phyloP scores from a whole-genome alignment of 202 grass and related monocot genomes.

The Saccharum hybrid region DNA sequence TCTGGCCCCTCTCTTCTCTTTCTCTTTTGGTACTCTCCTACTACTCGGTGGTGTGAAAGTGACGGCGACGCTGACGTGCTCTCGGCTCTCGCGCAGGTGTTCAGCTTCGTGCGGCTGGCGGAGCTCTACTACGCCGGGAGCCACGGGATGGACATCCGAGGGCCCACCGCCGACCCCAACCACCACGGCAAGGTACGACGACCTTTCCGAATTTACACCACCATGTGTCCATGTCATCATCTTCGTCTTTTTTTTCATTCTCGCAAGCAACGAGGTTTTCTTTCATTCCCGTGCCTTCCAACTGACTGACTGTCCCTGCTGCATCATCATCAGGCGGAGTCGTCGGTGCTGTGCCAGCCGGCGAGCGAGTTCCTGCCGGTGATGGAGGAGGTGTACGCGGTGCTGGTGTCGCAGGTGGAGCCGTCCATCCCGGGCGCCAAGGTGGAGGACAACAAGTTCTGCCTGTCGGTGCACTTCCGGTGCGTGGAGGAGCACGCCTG shows the following conservation, averaged over 20 bases:
- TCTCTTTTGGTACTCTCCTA: not conserved
- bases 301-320: no score
- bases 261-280: no score
- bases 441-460: conserved; percentile 93
- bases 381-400: conserved; percentile 62
- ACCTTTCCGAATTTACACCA: not conserved
- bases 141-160: conserved; percentile 94
- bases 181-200: conserved; percentile 44
- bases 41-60: not conserved
- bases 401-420: conserved; percentile 46
- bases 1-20: not conserved
- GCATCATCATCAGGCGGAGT: no score
- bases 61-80: not conserved
- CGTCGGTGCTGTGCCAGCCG: conserved; percentile 76
- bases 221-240: not conserved
- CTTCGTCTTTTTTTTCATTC: not conserved
- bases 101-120: conserved; percentile 61
- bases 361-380: conserved; percentile 81
- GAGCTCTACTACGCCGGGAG: conserved; percentile 93
- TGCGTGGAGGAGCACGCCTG: conserved; percentile 61
- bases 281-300: no score
- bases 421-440: conserved; percentile 53
- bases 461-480: conserved; percentile 82
- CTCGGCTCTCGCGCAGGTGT: conserved; percentile 50
- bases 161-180: conserved; percentile 53